Conservation (phyloP, 1,284 basidiomycete species). For the Cryptococcus sp. region DNA sequence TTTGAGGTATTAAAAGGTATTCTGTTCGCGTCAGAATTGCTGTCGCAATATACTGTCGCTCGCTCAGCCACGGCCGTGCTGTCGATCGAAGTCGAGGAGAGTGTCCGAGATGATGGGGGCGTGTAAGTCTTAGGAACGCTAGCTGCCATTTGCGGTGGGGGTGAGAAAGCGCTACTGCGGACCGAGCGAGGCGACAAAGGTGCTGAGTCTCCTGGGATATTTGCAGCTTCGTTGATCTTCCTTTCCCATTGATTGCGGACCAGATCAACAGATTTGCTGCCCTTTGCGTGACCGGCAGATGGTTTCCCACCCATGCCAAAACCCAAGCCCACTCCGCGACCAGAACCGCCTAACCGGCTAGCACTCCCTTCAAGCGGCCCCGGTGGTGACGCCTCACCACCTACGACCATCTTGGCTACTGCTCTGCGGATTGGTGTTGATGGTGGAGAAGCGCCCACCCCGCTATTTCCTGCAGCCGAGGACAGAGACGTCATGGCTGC, state of each 20-base stretch:
- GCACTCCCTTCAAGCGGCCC: background rate
- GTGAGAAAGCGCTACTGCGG: constrained; percentile 16
- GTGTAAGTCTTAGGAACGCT: constrained; percentile 2
- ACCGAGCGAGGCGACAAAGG: constrained; percentile 9
- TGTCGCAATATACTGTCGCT: constrained; percentile 21
- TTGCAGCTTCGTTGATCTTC: constrained; percentile 37
- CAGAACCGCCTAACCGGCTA: constrained; percentile 17
- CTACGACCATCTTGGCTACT: constrained; percentile 33
- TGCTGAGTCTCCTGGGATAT: background rate
- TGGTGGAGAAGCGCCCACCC: constrained; percentile 26
- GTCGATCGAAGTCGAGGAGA: background rate
- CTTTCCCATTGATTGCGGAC: constrained; percentile 47
- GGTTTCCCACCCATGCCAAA: constrained; percentile 21
- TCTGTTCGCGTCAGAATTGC: constrained; percentile 10
- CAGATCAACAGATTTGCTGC: constrained; percentile 40
- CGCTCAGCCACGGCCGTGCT: constrained; percentile 17
- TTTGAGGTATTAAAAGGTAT: constrained; percentile 15
- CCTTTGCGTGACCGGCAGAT: constrained; percentile 16
- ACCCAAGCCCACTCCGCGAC: constrained; percentile 24
- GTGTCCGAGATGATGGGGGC: constrained; percentile 2
- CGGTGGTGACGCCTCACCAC: constrained; percentile 11
- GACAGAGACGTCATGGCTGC: constrained; percentile 25
- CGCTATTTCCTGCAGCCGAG: constrained; percentile 12
- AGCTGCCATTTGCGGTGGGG: constrained; percentile 4
- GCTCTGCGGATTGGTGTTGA: constrained; percentile 37